Conservation (phyloP, 164 flowering plant species). For the Tinospora cordifolia region DNA sequence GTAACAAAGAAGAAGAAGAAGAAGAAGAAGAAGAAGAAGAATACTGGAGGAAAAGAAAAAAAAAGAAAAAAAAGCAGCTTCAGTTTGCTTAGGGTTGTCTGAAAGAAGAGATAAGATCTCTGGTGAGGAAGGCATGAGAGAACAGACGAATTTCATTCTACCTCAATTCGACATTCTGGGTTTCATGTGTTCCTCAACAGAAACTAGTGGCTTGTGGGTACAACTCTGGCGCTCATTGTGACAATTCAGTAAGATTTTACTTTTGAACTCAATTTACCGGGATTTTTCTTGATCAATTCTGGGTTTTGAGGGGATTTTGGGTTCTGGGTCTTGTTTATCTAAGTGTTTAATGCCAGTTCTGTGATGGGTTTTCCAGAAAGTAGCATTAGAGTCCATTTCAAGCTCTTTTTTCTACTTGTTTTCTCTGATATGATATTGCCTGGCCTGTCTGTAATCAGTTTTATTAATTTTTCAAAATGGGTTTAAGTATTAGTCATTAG, state of each 20-base stretch:
- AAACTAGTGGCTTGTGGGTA: not conserved
- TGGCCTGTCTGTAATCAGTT: not conserved
- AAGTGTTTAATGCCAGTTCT: not conserved
- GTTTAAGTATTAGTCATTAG: not conserved
- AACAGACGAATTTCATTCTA: not conserved
- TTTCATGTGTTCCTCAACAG: not conserved
- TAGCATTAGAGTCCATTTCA: constrained; percentile 7
- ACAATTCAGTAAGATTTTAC: not conserved
- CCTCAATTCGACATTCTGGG: not conserved
- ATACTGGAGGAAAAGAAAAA: not conserved
- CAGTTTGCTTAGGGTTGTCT: not conserved
- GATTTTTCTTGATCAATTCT: not conserved
- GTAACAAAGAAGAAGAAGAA: not conserved
- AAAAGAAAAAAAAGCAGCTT: not conserved
- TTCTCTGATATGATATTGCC: too few relatives aligned
- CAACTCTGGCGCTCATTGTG: not conserved
- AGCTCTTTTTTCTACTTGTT: not conserved
- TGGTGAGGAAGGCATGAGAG: not conserved
- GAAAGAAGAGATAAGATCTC: not conserved
- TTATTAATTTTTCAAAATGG: not conserved
- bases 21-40: not conserved
- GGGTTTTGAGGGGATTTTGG: constrained; percentile 2
- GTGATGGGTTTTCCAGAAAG: constrained; percentile 5
- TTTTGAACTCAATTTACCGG: not conserved
- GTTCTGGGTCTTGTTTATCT: constrained; percentile 15